These are phyloP conservation scores for Tolypocladium endophyticum DNA, from an alignment of 2,329 filamentous ascomycete genomes.

Conservation along the genomic window DNA sequence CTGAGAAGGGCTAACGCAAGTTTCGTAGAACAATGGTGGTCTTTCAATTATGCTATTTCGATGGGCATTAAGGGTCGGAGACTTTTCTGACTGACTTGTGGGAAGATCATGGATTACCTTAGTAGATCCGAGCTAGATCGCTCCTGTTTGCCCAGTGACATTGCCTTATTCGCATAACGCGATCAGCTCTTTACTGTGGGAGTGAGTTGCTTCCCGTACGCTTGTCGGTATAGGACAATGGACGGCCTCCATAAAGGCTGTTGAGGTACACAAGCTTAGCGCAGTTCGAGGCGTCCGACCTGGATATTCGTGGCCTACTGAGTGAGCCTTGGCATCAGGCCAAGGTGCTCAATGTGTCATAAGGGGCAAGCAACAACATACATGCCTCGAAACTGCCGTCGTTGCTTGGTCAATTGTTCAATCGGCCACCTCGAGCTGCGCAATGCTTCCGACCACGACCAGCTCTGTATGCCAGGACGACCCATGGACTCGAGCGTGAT, in stretches of 20 bases:
- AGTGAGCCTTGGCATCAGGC: background rate
- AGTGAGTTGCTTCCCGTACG: background rate
- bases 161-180: background rate
- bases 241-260: too few species aligned
- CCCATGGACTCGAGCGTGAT: background rate
- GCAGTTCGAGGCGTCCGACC: background rate
- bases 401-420: fast-evolving
- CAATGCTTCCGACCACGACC: background rate
- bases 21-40: too few species aligned
- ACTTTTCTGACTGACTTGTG: too few species aligned
- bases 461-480: background rate
- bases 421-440: background rate
- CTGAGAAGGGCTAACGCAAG: too few species aligned
- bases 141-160: background rate
- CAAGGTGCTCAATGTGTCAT: too few species aligned
- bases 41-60: too few species aligned
- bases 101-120: background rate
- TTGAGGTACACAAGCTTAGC: background rate
- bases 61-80: too few species aligned
- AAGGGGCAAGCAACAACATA: background rate
- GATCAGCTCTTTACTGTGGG: background rate
- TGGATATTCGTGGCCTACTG: background rate
- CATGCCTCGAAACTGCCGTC: background rate
- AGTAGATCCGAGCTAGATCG: background rate
- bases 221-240: too few species aligned